These are phyloP conservation scores for Russula abietina DNA, from an alignment of 768 basidiomycete species.

Conservation along the genomic window DNA sequence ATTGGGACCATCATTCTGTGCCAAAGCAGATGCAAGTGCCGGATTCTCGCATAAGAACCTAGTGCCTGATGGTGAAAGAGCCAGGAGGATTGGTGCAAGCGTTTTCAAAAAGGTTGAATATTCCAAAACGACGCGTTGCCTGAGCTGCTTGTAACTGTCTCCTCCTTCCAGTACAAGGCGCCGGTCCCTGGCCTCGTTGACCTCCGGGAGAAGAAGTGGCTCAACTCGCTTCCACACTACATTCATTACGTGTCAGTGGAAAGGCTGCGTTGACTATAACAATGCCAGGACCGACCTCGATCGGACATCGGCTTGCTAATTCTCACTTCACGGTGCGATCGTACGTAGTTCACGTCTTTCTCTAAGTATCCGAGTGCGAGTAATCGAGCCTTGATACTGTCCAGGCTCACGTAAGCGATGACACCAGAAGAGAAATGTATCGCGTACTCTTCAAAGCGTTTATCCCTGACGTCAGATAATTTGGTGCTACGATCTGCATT, in stretches of 20 bases:
- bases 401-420: neutral
- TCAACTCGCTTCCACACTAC: constrained; percentile 16
- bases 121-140: neutral
- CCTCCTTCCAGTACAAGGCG: constrained; percentile 7
- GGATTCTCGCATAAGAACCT: constrained; percentile 3
- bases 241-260: neutral
- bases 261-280: neutral
- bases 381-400: constrained; percentile 12
- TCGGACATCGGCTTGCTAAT: constrained; percentile 17
- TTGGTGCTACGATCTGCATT: constrained; percentile 3
- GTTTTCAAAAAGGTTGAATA: neutral
- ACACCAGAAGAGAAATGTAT: neutral
- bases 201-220: constrained; percentile 1
- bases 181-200: constrained; percentile 1
- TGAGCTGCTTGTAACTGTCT: neutral
- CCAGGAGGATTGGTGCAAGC: neutral
- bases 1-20: neutral
- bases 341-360: constrained; percentile 7
- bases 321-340: constrained; percentile 17
- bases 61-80: constrained; percentile 5
- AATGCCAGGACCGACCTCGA: constrained; percentile 2
- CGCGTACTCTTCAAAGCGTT: constrained; percentile 19
- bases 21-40: constrained; percentile 8
- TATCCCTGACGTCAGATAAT: constrained; percentile 8
- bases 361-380: neutral